Conservation (phyloP, 768 basidiomycete species). For the Pulveroboletus sp. region DNA sequence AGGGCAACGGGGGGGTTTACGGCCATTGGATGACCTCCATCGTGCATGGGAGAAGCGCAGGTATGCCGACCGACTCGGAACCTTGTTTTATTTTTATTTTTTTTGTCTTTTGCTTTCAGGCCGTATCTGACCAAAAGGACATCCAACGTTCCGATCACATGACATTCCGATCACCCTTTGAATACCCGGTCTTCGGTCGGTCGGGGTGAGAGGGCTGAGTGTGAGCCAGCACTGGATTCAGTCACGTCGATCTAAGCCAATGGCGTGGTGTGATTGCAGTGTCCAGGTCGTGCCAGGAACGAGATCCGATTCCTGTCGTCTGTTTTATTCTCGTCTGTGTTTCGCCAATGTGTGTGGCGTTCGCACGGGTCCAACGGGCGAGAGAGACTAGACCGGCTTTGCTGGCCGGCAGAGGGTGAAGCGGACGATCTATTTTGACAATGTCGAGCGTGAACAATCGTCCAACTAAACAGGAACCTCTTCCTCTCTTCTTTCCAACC, state of each 20-base stretch:
- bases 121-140: not conserved
- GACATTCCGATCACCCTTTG: no score
- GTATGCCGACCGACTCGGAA: slow-evolving; percentile 24
- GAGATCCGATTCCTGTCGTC: slow-evolving; percentile 1
- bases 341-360: not conserved
- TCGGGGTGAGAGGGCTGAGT: not conserved
- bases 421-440: not conserved
- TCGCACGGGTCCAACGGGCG: not conserved
- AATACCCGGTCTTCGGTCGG: not conserved
- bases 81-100: slow-evolving; percentile 23
- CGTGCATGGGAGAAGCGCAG: slow-evolving; percentile 17
- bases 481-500: no score
- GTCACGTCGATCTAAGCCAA: slow-evolving; percentile 10
- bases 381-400: no score
- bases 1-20: slow-evolving; percentile 12
- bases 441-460: no score
- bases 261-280: not conserved
- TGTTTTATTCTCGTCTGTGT: not conserved
- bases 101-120: not conserved
- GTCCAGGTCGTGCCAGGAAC: slow-evolving; percentile 11
- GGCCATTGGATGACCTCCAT: slow-evolving; percentile 10
- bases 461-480: no score
- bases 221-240: not conserved
- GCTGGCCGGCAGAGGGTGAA: not conserved
- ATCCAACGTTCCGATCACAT: slow-evolving; percentile 1